Base-by-base conservation (phyloP, 1,139 yeast genomes). In the Saccharomyces hybrid region DNA sequence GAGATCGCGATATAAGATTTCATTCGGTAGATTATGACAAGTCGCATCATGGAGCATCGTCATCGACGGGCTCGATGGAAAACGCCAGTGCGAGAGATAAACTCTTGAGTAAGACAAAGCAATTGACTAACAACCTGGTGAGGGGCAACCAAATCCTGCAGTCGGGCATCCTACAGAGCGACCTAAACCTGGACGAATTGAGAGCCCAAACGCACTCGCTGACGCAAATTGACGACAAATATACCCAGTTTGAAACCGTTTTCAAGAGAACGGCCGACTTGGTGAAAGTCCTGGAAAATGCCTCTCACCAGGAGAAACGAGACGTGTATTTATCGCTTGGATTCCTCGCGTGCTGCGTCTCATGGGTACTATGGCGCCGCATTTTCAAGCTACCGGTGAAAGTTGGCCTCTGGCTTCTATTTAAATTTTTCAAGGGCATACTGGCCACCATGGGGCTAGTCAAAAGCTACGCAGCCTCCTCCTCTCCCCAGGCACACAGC, bases 341-440 rank as follows among this genome's bases (percentile, higher is more conserved):
- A 1, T 82, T 82, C 60, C 74, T 82, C 50, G 63, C 72, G 3
- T 52, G 75, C 1, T 79, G 83, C 58, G 75, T 82, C 49, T 63
- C 73, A 0, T 80, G 84, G 81, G 82, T 82, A 0, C 60, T 82
- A 2, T 82, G 84, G 82, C 68, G 81, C 52, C 72, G 87, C 58
- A 67, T 82, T 1, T 71, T 82, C 56, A 75, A 77, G 60, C 59
- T 75, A 8, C 87, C 87, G 0, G 73, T 78, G 1, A 73, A 70
- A 60, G 62, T 81, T 13, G 61, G 75, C 16, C 61, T 81, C 32
- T 81, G 83, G 81, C 63, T 81, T 3, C 59, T 78, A 23, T 72
- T 80, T 62, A 76, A 75, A 60, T 66, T 77, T 9, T 75, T 81
- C 63, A 67, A 63, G 54, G 54, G 66, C 2, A 56, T 67, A 1